These are phyloP conservation scores for Carex kokanica DNA, from an alignment of 176 grass and related monocot species.

Conservation along the genomic window DNA sequence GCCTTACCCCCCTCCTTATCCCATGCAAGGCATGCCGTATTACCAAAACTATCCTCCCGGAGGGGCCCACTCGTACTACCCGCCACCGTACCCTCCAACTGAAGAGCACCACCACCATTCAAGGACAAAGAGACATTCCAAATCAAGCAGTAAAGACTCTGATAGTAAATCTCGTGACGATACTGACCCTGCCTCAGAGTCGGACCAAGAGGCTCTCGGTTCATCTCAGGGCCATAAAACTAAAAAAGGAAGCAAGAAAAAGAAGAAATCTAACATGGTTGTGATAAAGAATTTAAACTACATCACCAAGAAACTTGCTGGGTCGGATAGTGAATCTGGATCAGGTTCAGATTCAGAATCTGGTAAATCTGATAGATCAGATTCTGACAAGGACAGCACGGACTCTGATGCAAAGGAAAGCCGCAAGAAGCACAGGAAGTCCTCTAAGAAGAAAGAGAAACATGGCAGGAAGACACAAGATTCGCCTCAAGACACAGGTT, in stretches of 20 bases:
- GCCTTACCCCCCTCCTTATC: conserved; percentile 70
- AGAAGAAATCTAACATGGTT: conserved; percentile 76
- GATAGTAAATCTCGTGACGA: conserved; percentile 63
- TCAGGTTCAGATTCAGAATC: conserved; percentile 53
- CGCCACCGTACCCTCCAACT: conserved; percentile 57
- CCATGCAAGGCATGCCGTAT: conserved; percentile 80
- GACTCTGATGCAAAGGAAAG: conserved; percentile 44
- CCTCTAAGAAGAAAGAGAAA: conserved; percentile 70
- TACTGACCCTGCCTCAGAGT: conserved; percentile 55
- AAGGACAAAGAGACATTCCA: conserved; percentile 38
- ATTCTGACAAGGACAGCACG: conserved; percentile 37
- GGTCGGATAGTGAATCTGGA: conserved; percentile 53
- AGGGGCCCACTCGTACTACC: conserved; percentile 55
- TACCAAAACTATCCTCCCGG: conserved; percentile 57
- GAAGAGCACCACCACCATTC: conserved; percentile 44
- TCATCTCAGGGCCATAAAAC: conserved; percentile 58
- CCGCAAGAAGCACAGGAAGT: conserved; percentile 53
- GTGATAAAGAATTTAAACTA: conserved; percentile 89
- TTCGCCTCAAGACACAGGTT: conserved; percentile 35
- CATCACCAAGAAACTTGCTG: conserved; percentile 59
- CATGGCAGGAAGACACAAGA: conserved; percentile 33
- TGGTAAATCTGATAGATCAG: conserved; percentile 26
- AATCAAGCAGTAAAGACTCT: conserved; percentile 37
- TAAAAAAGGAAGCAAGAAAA: conserved; percentile 57
- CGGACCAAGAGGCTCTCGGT: conserved; percentile 23